A percentile compares a stretch with the other conserved stretches of the same genome.
Evolutionary conservation across 2,329 filamentous ascomycete genomes (phyloP).

Genomic region (Penicillium janthinellum): DNA sequence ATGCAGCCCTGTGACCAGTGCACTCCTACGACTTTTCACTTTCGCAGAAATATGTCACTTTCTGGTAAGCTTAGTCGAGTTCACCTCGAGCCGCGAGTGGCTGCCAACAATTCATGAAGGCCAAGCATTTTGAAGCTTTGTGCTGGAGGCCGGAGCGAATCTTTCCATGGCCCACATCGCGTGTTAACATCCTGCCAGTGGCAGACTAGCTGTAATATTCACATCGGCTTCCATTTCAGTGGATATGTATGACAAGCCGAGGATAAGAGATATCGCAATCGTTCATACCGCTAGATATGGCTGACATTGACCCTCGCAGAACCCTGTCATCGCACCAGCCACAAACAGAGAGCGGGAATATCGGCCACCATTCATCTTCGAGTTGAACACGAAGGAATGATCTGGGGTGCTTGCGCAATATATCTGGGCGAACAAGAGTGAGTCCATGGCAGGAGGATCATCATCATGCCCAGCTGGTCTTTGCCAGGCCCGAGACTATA

Average conservation of each 20-base stretch:
- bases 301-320: neutral
- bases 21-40: too few species aligned
- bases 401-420: conserved; percentile 2
- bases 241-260: too few species aligned
- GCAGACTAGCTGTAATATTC: too few species aligned
- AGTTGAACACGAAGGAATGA: neutral
- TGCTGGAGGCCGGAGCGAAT: too few species aligned
- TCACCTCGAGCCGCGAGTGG: neutral
- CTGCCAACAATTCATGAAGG: neutral
- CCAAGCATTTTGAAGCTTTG: neutral
- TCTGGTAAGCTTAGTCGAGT: too few species aligned
- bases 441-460: neutral
- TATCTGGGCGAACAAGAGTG: conserved; percentile 2
- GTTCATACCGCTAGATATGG: neutral
- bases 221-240: neutral
- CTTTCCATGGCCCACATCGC: too few species aligned
- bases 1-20: too few species aligned
- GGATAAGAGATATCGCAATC: neutral
- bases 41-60: too few species aligned
- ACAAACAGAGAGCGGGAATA: conserved; percentile 2
- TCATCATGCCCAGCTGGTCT: neutral
- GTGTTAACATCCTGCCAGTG: too few species aligned
- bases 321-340: neutral
- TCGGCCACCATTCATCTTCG: neutral
- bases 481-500: neutral